Evolutionary conservation across 345 rosid species (phyloP).

Genomic region (Moricandia moricandioides): DNA sequence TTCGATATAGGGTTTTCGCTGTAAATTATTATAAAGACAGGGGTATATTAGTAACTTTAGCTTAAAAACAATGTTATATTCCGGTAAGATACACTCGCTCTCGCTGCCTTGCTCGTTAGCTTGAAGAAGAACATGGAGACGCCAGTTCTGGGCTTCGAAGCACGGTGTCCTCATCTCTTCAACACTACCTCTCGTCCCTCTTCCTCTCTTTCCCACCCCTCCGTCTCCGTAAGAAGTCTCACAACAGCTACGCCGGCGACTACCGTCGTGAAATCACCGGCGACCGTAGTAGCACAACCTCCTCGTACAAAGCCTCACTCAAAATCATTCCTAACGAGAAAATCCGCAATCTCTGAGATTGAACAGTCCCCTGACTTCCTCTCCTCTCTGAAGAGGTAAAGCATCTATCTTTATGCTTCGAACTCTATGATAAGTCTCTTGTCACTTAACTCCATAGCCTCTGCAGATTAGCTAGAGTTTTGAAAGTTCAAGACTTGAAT

Average conservation of each 20-base stretch:
- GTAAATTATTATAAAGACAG: too few species aligned
- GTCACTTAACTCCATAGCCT: background rate
- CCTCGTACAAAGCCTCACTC: constrained; percentile 45
- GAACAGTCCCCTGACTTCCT: constrained; percentile 55
- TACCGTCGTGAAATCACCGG: constrained; percentile 32
- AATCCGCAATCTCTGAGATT: constrained; percentile 63
- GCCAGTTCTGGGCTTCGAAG: constrained; percentile 30
- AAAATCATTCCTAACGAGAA: constrained; percentile 53
- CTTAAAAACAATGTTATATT: background rate
- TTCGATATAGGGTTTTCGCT: background rate
- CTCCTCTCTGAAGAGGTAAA: constrained; percentile 62
- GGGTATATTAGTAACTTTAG: background rate
- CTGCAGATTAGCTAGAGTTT: constrained; percentile 46
- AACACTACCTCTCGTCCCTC: constrained; percentile 33
- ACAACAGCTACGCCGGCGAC: background rate
- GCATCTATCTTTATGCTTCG: background rate
- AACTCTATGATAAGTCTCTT: background rate
- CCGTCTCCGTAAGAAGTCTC: constrained; percentile 13
- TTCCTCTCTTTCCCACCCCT: constrained; percentile 17
- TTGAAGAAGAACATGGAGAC: constrained; percentile 43
- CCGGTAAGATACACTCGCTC: background rate
- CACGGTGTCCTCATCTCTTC: constrained; percentile 31
- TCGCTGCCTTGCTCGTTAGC: background rate
- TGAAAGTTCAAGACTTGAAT: constrained; percentile 87
- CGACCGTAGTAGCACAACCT: background rate